phyloP scores from a whole-genome alignment of 108 stramenopile species.

The Aureococcus anophagefferens region DNA sequence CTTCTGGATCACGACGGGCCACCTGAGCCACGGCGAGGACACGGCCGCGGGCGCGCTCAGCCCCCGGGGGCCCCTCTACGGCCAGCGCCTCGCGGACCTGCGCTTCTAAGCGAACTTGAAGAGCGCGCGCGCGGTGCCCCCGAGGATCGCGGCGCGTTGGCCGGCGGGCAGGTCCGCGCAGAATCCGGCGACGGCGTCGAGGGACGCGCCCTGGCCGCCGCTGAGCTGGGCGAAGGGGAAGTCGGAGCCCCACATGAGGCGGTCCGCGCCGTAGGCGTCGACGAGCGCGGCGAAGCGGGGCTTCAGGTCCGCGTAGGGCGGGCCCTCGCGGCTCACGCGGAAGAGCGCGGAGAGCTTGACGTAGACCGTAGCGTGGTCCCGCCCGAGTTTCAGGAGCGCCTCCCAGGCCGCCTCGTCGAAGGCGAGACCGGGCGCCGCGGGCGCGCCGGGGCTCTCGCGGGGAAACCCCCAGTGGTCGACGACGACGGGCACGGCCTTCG shows the following conservation, averaged over 20 bases:
- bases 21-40: no score
- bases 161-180: neutral
- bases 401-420: conserved; percentile 19
- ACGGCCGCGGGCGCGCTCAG: no score
- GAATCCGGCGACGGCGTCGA: neutral
- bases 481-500: conserved; percentile 15
- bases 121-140: neutral
- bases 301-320: conserved; percentile 17
- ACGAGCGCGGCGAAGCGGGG: conserved; percentile 16
- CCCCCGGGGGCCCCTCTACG: no score
- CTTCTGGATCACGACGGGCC: no score
- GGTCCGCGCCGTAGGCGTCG: conserved; percentile 13
- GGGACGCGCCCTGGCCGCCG: neutral
- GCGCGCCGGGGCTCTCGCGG: conserved; percentile 10
- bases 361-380: conserved; percentile 1
- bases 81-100: no score
- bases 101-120: no score
- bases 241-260: conserved; percentile 26
- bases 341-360: conserved; percentile 22
- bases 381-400: neutral
- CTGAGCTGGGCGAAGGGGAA: conserved; percentile 18
- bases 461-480: conserved; percentile 30
- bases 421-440: neutral
- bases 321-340: conserved; percentile 17
- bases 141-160: neutral